Percentiles rank a stretch among this genome's conserved stretches.
Evolutionary conservation across 2,329 filamentous ascomycete species (phyloP).

Genomic region (Fusarium nurragi): DNA sequence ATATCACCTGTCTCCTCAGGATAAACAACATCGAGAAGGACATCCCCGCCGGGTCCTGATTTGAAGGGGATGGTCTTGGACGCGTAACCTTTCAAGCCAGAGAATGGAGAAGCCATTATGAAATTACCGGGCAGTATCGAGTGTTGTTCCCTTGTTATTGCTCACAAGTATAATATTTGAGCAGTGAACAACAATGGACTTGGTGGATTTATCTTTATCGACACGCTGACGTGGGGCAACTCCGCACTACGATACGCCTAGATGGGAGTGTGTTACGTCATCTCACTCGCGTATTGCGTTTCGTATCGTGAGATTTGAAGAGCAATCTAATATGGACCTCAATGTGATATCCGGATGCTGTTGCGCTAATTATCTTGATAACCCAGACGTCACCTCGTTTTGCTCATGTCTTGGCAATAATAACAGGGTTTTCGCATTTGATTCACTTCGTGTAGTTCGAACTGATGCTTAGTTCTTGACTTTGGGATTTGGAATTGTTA

Average conservation of each 20-base stretch:
- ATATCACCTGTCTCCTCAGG: conserved; percentile 17
- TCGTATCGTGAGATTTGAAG: too few relatives aligned
- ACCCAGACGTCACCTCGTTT: too few relatives aligned
- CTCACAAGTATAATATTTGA: background rate
- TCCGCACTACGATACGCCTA: background rate
- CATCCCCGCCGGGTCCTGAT: conserved; percentile 12
- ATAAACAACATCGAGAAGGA: conserved; percentile 32
- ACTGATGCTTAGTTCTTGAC: background rate
- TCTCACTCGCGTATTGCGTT: background rate
- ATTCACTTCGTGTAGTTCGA: background rate
- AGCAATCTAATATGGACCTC: too few relatives aligned
- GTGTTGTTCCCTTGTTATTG: fast-evolving
- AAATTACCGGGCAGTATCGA: fast-evolving
- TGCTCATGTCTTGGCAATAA: too few relatives aligned
- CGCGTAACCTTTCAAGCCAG: conserved; percentile 23
- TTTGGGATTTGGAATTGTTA: background rate
- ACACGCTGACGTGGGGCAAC: background rate
- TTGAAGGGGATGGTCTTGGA: conserved; percentile 32
- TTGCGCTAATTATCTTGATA: too few relatives aligned
- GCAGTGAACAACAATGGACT: background rate
- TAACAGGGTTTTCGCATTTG: background rate
- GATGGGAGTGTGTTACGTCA: background rate
- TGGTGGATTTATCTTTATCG: background rate
- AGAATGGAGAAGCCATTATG: background rate
- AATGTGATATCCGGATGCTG: too few relatives aligned